phyloP scores from a whole-genome alignment of 148 eudicot species.

The Camellia japonica region DNA sequence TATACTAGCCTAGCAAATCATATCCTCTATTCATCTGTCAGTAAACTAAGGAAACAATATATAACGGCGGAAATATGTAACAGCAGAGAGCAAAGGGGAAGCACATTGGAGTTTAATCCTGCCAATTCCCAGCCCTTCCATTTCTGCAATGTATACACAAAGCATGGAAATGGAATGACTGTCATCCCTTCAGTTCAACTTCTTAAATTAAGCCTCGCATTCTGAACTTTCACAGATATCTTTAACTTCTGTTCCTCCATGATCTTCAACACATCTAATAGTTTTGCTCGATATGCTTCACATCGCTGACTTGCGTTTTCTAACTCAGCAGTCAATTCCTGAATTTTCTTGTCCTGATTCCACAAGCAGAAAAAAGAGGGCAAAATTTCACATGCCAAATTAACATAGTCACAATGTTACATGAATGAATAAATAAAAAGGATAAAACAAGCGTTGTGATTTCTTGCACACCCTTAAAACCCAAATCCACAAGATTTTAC shows the following conservation, averaged over 20 bases:
- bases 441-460: not conserved
- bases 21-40: constrained; percentile 7
- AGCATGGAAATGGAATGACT: not conserved
- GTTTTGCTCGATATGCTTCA: constrained; percentile 24
- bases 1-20: not conserved
- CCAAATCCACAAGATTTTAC: not conserved
- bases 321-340: constrained; percentile 17
- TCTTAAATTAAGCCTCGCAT: constrained; percentile 14
- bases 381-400: not conserved
- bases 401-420: not conserved
- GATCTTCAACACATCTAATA: constrained; percentile 12
- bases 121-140: not conserved
- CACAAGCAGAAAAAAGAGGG: not conserved
- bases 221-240: constrained; percentile 23
- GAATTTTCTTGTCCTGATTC: constrained; percentile 20
- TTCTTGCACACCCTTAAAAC: not conserved
- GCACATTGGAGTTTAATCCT: not conserved
- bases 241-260: constrained; percentile 26
- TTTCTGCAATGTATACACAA: not conserved
- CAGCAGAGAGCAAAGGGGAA: not conserved
- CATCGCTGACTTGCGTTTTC: constrained; percentile 19
- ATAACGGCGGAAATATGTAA: not conserved
- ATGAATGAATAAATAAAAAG: not conserved
- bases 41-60: not conserved
- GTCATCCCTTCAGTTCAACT: constrained; percentile 7